Base-by-base conservation (phyloP, 1,284 basidiomycete species). In the Ganoderma leucocontextum region DNA sequence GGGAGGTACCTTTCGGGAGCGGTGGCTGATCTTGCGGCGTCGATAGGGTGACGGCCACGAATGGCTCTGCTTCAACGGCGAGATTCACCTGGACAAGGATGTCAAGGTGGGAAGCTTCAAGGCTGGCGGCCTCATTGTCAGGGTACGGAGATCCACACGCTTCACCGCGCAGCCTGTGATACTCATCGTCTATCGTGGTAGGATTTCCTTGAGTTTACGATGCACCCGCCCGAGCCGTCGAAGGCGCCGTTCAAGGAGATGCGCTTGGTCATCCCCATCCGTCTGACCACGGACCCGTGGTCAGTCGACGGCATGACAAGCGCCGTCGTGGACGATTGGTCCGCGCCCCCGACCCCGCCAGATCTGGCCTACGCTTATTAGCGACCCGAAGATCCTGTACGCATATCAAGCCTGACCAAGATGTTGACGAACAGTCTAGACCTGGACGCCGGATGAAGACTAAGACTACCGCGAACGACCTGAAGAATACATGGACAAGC, bases 271-370 rank as follows among this genome's bases (percentile, higher is more conserved):
- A 80, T 92, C 19, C 89, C 90, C 13, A 79, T 93, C 35, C 86
- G 86, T n/a, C 79, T 93, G n/a, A 85, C 86, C 5, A 92, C 91
- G 3, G 89, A 93, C 73, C 76, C 83, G 5, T 91, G 86, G 85
- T 81, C 78, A 49, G 75, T 80, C n/a, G 84, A 86, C 53, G 64
- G 70, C 41, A 71, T 67, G 25, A 64, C 66, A 33, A 22, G 25
- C 15, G 64, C 70, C 2, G 70, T 76, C 35, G 64, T 70, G 29
- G 71, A 75, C 19, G 75, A 78, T 10, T 74, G 75, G 39, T 77
- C 78, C 9, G 36, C 71, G 0, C 76, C 78, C 0, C 66, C 75
- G 4, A 75, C 70, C 13, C 73, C 75, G 5, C 62, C 68, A 15
- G 72, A 75, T 22, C 22, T 57, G 39, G 15, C 36, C 19, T 38